These are phyloP conservation scores for Meripilus lineatus DNA, from an alignment of 1,284 basidiomycete genomes.

Conservation along the genomic window DNA sequence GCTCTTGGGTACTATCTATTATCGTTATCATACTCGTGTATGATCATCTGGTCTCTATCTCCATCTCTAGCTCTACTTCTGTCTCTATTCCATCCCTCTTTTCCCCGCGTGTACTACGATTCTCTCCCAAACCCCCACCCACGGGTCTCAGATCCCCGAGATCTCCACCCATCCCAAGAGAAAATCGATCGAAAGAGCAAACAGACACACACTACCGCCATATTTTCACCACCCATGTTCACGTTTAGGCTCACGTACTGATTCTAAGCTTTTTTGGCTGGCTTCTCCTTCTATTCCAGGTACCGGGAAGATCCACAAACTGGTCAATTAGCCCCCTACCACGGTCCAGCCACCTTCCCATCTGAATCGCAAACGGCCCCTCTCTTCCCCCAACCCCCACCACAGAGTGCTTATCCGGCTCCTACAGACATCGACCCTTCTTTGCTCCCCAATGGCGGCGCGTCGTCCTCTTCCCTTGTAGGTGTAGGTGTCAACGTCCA, in stretches of 20 bases:
- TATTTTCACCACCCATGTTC: too few relatives aligned
- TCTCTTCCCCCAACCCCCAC: background rate
- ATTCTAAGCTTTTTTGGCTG: conserved; percentile 1
- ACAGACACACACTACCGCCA: too few relatives aligned
- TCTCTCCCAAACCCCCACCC: too few relatives aligned
- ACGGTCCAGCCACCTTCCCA: background rate
- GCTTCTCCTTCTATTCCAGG: background rate
- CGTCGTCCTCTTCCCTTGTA: background rate
- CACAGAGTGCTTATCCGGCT: background rate
- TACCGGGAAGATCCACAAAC: background rate
- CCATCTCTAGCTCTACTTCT: too few relatives aligned
- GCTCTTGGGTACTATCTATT: too few relatives aligned
- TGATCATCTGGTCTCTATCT: too few relatives aligned
- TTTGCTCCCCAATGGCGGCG: background rate
- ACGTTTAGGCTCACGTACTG: background rate
- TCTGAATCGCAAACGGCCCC: background rate
- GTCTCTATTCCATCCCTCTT: too few relatives aligned
- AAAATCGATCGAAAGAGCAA: too few relatives aligned
- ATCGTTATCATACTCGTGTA: too few relatives aligned
- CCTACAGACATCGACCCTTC: background rate
- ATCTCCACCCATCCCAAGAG: too few relatives aligned
- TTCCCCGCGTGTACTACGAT: too few relatives aligned
- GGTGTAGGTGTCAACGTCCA: background rate
- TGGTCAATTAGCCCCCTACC: background rate
- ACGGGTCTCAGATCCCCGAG: too few relatives aligned